Base-by-base conservation (phyloP, 164 flowering plant species). In the Cinnamomum chago region DNA sequence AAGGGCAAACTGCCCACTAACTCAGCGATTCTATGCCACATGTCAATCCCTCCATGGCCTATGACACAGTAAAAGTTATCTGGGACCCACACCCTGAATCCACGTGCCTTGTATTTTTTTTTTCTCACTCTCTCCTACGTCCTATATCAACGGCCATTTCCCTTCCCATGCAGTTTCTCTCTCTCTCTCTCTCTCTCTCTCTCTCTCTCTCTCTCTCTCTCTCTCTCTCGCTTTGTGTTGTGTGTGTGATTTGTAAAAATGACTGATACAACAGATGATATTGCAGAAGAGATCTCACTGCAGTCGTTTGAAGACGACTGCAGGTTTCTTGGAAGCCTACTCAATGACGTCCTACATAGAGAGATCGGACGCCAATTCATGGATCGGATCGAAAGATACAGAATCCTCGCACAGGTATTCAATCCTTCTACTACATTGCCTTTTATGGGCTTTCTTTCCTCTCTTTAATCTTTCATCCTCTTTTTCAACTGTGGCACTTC, bases 261-360 rank as follows among this genome's bases (percentile, higher is more conserved):
- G 93, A 90, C 95, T 76, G 97, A 93, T 76, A 86, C 91, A 0
- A 91, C 91, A n/a, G 97, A 92, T 76, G 97, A 93, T 70, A 91
- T 93, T 58, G 95, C 97, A 4, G 95, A 91, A 82, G 97, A 88
- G 68, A 93, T 93, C 68, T 88, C 93, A 52, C 90, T 91, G 74
- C 94, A 90, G 83, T 84, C 88, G 81, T 90, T 85, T 77, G 95
- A 93, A 5, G 97, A 93, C 67, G 95, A 90, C 78, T 90, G 92
- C 47, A 83, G 81, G 64, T 72, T 92, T 27, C 91, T 93, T 50
- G 87, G 87, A 0, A 93, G 81, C 73, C 91, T 91, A 40, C 87
- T 93, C 65, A 86, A 87, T 67, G 97, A 93, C 33, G 91, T 91
- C 47, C 85, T 93, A 73, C 93, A 86, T 67, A 66, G 94, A 25